Percentiles rank a stretch among this genome's conserved stretches.
Evolutionary conservation across 1,284 basidiomycete genomes (phyloP).

Genomic region (Pseudomicrostroma phylloplanum): DNA sequence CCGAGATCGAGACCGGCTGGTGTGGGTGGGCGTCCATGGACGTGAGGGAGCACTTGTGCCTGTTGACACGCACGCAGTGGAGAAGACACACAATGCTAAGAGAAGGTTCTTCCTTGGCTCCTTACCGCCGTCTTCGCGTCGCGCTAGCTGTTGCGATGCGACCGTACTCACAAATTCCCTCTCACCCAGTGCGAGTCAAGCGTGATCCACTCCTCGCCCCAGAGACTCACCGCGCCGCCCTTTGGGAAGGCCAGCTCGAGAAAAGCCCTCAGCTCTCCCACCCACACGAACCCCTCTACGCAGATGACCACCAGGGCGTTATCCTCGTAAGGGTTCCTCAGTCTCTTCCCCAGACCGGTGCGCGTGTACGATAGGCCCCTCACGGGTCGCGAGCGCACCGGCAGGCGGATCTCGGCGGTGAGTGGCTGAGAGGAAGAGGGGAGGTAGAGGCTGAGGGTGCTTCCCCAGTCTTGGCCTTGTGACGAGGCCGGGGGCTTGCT

Average conservation of each 20-base stretch:
- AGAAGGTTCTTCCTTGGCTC: no score
- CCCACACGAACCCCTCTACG: background rate
- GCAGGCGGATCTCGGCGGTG: background rate
- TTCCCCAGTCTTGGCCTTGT: slow-evolving; percentile 1
- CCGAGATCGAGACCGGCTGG: background rate
- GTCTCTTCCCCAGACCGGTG: background rate
- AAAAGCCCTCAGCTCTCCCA: background rate
- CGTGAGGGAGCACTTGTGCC: slow-evolving; percentile 4
- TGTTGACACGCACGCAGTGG: background rate
- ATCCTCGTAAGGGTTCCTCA: background rate
- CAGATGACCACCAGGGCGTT: background rate
- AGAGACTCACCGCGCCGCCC: background rate
- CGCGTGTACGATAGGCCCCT: background rate
- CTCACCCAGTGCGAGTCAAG: slow-evolving; percentile 6
- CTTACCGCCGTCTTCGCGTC: no score
- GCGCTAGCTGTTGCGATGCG: no score
- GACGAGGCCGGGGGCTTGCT: background rate
- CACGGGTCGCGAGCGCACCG: background rate
- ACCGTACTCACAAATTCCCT: background rate
- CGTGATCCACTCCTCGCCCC: background rate
- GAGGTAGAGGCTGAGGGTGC: background rate
- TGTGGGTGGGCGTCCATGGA: background rate
- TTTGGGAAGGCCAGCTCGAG: background rate
- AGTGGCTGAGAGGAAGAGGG: background rate
- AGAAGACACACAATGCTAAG: no score